Conservation (phyloP, 2,329 filamentous ascomycete species). For the Cryphonectria radicalis region DNA sequence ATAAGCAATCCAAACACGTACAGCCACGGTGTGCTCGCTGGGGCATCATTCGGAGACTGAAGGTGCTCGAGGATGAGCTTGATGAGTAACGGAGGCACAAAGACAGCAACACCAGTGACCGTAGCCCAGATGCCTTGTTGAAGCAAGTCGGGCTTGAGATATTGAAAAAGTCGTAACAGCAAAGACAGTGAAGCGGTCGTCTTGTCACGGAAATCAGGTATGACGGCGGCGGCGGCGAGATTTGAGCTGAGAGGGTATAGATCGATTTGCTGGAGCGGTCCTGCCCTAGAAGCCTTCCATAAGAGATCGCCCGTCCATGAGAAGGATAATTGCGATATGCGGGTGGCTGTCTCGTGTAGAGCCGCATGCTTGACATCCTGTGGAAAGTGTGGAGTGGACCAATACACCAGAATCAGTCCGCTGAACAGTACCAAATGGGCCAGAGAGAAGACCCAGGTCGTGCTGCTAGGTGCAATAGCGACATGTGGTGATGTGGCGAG, state of each 20-base stretch:
- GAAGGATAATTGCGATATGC: background rate
- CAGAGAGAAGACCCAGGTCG: background rate
- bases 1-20: background rate
- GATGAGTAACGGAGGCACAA: background rate
- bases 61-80: background rate
- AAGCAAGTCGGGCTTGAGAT: background rate
- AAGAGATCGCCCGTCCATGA: background rate
- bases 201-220: background rate
- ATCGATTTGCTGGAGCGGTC: background rate
- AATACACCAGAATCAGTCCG: background rate
- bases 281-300: background rate
- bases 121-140: background rate
- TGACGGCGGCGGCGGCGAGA: background rate
- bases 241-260: background rate
- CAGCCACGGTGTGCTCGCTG: background rate
- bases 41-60: background rate
- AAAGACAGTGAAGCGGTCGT: background rate
- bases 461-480: background rate
- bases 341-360: background rate
- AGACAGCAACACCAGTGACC: background rate
- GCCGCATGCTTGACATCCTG: background rate
- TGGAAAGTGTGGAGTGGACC: background rate
- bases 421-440: background rate
- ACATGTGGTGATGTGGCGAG: background rate
- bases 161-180: background rate